A percentile compares a stretch with the other conserved stretches of the same genome.
phyloP scores from a whole-genome alignment of 2,329 filamentous ascomycete genomes.

The Leptographium lundbergii region DNA sequence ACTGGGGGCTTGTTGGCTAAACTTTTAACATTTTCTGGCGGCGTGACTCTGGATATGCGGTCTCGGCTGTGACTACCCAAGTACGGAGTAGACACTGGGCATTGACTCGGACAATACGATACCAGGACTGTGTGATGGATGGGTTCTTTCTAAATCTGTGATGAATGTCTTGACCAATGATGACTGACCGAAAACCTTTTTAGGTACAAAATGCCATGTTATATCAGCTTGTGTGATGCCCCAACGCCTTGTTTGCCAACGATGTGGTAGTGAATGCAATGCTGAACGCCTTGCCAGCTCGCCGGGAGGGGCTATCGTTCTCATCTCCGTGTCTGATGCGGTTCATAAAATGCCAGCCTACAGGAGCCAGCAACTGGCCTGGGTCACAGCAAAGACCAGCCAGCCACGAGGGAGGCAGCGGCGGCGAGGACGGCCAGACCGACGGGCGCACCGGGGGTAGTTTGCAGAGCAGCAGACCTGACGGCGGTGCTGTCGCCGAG shows the following conservation, averaged over 20 bases:
- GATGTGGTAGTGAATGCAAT: neutral
- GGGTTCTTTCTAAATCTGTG: too few species aligned
- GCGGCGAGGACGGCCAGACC: neutral
- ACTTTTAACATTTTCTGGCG: neutral
- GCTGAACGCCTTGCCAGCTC: neutral
- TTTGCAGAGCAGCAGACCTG: neutral
- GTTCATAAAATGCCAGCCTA: neutral
- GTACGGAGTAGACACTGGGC: too few species aligned
- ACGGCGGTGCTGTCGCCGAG: neutral
- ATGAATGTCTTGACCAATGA: too few species aligned
- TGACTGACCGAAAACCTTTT: too few species aligned
- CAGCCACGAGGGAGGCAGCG: neutral
- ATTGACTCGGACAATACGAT: too few species aligned
- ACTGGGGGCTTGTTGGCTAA: neutral
- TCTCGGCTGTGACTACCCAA: too few species aligned
- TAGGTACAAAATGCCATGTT: too few species aligned
- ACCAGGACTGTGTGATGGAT: too few species aligned
- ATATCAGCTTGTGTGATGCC: too few species aligned
- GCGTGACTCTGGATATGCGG: too few species aligned
- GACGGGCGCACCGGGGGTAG: neutral
- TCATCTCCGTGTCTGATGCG: neutral
- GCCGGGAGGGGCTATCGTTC: neutral
- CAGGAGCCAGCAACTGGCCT: too few species aligned
- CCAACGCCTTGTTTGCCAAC: neutral
- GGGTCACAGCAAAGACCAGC: too few species aligned